phyloP scores from a whole-genome alignment of 257 asterid genomes.

The Solanum bukasovii region DNA sequence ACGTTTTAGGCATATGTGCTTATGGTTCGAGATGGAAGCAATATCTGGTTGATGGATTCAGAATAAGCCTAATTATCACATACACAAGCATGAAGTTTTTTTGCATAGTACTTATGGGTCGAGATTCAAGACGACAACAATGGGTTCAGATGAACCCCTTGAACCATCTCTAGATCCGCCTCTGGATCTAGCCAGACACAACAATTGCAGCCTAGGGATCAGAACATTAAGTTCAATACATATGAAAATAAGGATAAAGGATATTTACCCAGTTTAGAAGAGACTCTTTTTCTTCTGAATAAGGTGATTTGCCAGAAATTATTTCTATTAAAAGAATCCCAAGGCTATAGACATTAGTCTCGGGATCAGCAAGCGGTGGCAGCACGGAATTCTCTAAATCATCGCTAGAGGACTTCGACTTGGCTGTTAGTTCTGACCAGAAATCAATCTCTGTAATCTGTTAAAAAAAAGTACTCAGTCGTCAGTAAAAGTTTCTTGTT shows the following conservation, averaged over 20 bases:
- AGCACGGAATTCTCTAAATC: constrained; percentile 29
- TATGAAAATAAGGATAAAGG: not conserved
- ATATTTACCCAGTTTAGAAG: constrained; percentile 50
- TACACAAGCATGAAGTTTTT: not conserved
- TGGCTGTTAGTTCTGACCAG: constrained; percentile 45
- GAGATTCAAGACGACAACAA: not conserved
- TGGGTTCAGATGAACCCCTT: not conserved
- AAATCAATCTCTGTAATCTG: constrained; percentile 14
- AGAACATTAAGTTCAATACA: not conserved
- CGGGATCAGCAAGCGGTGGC: constrained; percentile 33
- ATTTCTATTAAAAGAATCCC: constrained; percentile 74
- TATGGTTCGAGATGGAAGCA: too few relatives aligned
- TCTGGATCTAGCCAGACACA: not conserved
- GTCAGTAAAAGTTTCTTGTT: not conserved
- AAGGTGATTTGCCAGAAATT: constrained; percentile 66
- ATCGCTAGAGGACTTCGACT: constrained; percentile 28
- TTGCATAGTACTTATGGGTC: not conserved
- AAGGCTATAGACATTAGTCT: constrained; percentile 47
- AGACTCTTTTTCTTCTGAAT: constrained; percentile 35
- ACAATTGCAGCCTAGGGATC: not conserved
- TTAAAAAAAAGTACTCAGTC: not conserved
- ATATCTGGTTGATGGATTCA: too few relatives aligned
- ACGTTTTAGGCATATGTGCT: too few relatives aligned
- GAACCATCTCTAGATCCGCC: not conserved
- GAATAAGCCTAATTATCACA: not conserved